phyloP scores from a whole-genome alignment of 1,284 basidiomycete genomes.

The Rugosomyces carneus region DNA sequence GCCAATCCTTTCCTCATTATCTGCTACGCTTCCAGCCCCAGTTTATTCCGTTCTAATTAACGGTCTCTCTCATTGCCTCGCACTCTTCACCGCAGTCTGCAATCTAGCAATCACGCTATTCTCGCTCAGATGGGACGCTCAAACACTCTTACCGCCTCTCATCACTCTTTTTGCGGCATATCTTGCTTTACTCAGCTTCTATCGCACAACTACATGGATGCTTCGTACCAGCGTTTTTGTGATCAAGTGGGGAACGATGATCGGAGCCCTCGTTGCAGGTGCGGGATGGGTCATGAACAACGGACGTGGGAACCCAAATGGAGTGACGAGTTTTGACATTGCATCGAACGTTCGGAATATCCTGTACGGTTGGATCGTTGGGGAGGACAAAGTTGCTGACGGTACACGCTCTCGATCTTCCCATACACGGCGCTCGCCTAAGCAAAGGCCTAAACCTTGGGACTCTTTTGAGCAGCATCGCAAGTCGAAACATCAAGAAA shows the following conservation, averaged over 20 bases:
- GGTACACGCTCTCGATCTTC: conserved; percentile 21
- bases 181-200: conserved; percentile 63
- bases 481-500: conserved; percentile 48
- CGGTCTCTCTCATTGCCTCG: conserved; percentile 47
- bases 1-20: conserved; percentile 48
- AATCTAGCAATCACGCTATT: conserved; percentile 41
- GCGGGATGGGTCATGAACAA: conserved; percentile 47
- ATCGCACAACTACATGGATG: conserved; percentile 71
- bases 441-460: conserved; percentile 49
- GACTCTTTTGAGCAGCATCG: conserved; percentile 57
- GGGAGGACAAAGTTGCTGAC: conserved; percentile 28
- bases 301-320: conserved; percentile 25
- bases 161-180: conserved; percentile 68
- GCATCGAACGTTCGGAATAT: conserved; percentile 35
- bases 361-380: conserved; percentile 40
- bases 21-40: conserved; percentile 47
- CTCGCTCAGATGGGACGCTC: conserved; percentile 54
- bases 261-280: conserved; percentile 44
- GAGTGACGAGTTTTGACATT: conserved; percentile 24
- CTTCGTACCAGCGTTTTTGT: conserved; percentile 60
- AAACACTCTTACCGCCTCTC: conserved; percentile 64
- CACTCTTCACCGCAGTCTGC: conserved; percentile 43
- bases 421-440: conserved; percentile 20
- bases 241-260: conserved; percentile 66
- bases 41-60: conserved; percentile 46